Evolutionary conservation across 345 rosid genomes (phyloP), one percentile per base, ranked within the genome.

Genomic region (Turritis glabra): DNA sequence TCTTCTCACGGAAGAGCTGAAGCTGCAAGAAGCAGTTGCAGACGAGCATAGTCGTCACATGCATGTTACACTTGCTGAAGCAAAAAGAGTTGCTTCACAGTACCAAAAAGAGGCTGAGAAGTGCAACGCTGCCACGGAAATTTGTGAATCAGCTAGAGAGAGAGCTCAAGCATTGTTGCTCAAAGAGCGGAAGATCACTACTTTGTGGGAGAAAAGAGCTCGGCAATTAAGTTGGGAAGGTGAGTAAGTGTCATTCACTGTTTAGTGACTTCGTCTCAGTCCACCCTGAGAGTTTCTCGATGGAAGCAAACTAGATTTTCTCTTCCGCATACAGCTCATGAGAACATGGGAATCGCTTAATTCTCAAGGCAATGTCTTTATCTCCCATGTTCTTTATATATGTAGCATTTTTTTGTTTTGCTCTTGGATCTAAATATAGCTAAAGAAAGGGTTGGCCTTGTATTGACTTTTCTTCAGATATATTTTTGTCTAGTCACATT

Each of bases 31-130:
- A 87, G 88, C 86, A 21, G 96, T 92, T 48, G 80, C 92, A 0
- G 85, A 81, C 35, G 97, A 91, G 79, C 89, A 95, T 69, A 46
- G 80, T 21, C 94, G 54, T 57, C 96, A 88, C 71, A 85, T 84
- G 97, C 90, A 92, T 72, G 53, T 85, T 26, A 90, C 96, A 27
- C 80, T 86, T 48, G 90, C 76, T 0, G 98, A 88, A 77, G 94
- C 96, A 0, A 95, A 89, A 73, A 85, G 96, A 70, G 92, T 88
- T 72, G 97, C 97, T 56, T 85, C 86, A 32, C 97, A 85, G 79
- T 92, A 88, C 85, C 98, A 90, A 73, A 85, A 74, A 81, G 97
- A 95, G 67, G 98, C 94, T 12, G 99, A 92, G 75, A 95, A 89
- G 74, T 95, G 98, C 75, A 95, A 86, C 41, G 81, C 91, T 0